Evolutionary conservation across 345 rosid species (phyloP).

Genomic region (Hibiscus tridactylites): DNA sequence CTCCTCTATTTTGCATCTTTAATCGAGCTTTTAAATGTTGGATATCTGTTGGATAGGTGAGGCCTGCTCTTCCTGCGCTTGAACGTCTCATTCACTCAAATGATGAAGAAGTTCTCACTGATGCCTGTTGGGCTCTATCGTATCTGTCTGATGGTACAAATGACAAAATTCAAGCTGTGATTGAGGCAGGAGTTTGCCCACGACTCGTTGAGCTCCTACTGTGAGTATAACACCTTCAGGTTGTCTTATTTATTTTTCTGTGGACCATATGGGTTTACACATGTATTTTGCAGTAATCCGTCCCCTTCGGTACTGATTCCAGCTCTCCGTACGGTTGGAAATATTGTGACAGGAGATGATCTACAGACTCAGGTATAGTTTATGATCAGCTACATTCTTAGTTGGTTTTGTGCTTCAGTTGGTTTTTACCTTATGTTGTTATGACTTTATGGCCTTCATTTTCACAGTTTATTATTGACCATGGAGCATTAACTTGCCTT

Average conservation of each 20-base stretch:
- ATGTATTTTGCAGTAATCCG: conserved; percentile 42
- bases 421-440: background rate
- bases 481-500: conserved; percentile 69
- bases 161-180: conserved; percentile 93
- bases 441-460: background rate
- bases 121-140: conserved; percentile 97
- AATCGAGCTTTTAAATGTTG: conserved; percentile 29
- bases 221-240: conserved; percentile 37
- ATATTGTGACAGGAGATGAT: conserved; percentile 92
- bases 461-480: conserved; percentile 57
- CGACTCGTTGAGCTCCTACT: conserved; percentile 71
- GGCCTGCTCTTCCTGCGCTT: conserved; percentile 83
- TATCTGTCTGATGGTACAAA: conserved; percentile 94
- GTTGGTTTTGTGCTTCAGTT: background rate
- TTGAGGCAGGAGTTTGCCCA: conserved; percentile 78
- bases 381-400: background rate
- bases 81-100: conserved; percentile 74
- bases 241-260: background rate
- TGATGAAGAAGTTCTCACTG: conserved; percentile 95
- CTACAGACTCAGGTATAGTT: conserved; percentile 56
- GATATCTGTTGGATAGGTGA: conserved; percentile 44
- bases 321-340: conserved; percentile 85
- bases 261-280: background rate
- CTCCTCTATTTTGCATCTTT: background rate
- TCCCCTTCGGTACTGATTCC: conserved; percentile 87